Base-by-base conservation (phyloP, 768 basidiomycete genomes). In the Tephrocybe rancida region DNA sequence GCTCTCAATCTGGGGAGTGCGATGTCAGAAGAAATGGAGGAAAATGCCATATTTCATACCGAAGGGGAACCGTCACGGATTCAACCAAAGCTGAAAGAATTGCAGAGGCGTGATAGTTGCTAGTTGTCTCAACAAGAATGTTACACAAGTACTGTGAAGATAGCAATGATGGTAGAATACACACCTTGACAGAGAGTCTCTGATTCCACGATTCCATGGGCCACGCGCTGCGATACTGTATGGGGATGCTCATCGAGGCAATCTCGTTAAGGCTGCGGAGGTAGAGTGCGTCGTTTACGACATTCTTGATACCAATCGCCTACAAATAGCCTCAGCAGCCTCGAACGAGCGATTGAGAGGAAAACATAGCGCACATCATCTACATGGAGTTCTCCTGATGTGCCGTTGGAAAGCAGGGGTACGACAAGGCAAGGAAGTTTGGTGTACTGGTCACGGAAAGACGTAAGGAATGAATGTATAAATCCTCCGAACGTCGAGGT, bases 401-500 rank as follows among this genome's bases (percentile, higher is more conserved):
- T 56, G 32, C 66, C 65, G 53, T 69, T 70, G 19, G 87, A 87
- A 45, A 90, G 70, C 13, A 88, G 61, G 18, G 86, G 77, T 49
- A 88, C 82, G 2, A 75, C 66, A 39, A 90, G 58, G 22, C 77
- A 72, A 5, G 88, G 76, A n/a, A 82, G 64, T 63, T 88, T 91
- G 5, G 74, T 66, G 59, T 83, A 80, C 58, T 92, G 88, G 57
- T 92, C 90, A 16, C 83, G 80, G 57, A 89, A 78, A 4, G 78
- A 66, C 4, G 77, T 73, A 37, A 92, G 69, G 43, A 92, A 76
- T 2, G 82, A 73, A 47, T 77, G 56, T 7, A 79, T 78, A 63
- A 92, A 90, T 7, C 82, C 78, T 2, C 88, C 90, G 57, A 91
- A 92, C 0, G 71, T 76, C 0, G 75, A 63, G 25, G 78, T 80